phyloP scores from a whole-genome alignment of 257 asterid genomes.

The Salvia hispanica region DNA sequence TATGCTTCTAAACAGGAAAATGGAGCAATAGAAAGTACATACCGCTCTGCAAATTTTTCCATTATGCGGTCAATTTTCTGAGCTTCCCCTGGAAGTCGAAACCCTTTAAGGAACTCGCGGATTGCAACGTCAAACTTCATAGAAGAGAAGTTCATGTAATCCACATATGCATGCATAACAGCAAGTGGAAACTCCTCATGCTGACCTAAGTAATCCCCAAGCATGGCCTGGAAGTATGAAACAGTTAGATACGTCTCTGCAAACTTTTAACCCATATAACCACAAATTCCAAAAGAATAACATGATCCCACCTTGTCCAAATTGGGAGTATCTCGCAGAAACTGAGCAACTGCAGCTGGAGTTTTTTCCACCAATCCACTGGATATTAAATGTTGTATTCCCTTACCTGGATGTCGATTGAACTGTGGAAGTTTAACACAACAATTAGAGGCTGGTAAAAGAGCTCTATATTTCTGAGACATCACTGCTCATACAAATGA shows the following conservation, averaged over 20 bases:
- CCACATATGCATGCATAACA: slow-evolving; percentile 98
- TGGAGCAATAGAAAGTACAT: slow-evolving; percentile 38
- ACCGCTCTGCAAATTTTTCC: slow-evolving; percentile 99
- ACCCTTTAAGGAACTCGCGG: slow-evolving; percentile 92
- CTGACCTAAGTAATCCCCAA: slow-evolving; percentile 96
- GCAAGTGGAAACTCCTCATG: slow-evolving; percentile 98
- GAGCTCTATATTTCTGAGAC: slow-evolving; percentile 27
- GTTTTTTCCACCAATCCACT: slow-evolving; percentile 81
- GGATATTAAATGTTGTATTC: slow-evolving; percentile 67
- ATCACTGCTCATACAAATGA: slow-evolving; percentile 22
- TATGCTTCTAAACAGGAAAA: slow-evolving; percentile 18
- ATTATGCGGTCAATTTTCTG: slow-evolving; percentile 99
- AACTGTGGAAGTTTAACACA: slow-evolving; percentile 54
- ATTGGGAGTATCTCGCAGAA: slow-evolving; percentile 80
- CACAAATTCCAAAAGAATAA: slow-evolving; percentile 28
- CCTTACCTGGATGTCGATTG: slow-evolving; percentile 84
- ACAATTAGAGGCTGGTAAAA: slow-evolving; percentile 30
- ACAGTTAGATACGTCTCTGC: slow-evolving; percentile 35
- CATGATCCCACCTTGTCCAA: slow-evolving; percentile 70
- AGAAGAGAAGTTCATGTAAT: slow-evolving; percentile 84
- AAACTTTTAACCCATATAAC: slow-evolving; percentile 26
- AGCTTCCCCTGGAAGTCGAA: slow-evolving; percentile 99
- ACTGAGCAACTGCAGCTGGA: slow-evolving; percentile 87
- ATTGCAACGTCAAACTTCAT: slow-evolving; percentile 89
- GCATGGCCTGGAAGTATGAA: slow-evolving; percentile 62